phyloP scores from a whole-genome alignment of 2,329 filamentous ascomycete species.

The Sporothrix pseudoabietina region DNA sequence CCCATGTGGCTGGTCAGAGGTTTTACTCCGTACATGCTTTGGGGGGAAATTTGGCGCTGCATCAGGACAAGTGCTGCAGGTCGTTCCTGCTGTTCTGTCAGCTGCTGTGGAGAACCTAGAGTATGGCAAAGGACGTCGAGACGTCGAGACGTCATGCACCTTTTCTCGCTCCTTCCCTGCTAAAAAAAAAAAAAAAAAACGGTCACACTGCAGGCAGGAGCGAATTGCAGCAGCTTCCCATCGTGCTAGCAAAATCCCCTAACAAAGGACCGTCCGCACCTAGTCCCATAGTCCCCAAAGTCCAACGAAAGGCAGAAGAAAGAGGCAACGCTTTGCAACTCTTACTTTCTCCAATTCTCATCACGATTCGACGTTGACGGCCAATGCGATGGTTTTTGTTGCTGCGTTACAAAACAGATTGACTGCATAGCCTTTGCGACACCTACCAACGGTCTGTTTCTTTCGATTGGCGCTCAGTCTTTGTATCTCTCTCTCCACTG shows the following conservation, averaged over 20 bases:
- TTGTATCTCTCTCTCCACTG: background rate
- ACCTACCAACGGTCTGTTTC: background rate
- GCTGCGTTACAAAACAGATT: background rate
- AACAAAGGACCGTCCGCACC: conserved; percentile 18
- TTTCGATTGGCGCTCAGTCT: background rate
- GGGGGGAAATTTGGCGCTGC: conserved; percentile 16
- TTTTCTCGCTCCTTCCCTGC: conserved; percentile 26
- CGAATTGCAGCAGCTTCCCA: conserved; percentile 26
- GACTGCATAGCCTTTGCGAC: conserved; percentile 22
- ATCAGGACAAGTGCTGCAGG: conserved; percentile 19
- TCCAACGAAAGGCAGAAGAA: background rate
- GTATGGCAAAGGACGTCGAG: background rate
- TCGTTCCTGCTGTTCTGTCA: conserved; percentile 21
- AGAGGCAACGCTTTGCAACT: background rate
- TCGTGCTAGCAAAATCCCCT: background rate
- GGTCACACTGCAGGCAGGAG: conserved; percentile 2
- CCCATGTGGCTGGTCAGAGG: conserved; percentile 28
- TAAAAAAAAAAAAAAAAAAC: conserved; percentile 25
- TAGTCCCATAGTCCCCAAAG: background rate
- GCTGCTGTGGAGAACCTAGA: conserved; percentile 13
- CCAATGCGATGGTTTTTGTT: conserved; percentile 21
- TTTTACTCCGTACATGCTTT: conserved; percentile 1
- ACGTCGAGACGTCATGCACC: conserved; percentile 25
- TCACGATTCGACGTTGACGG: background rate
- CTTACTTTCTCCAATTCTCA: background rate